These are phyloP conservation scores for Diaporthe batatas DNA, from an alignment of 2,329 filamentous ascomycete genomes.

Conservation along the genomic window DNA sequence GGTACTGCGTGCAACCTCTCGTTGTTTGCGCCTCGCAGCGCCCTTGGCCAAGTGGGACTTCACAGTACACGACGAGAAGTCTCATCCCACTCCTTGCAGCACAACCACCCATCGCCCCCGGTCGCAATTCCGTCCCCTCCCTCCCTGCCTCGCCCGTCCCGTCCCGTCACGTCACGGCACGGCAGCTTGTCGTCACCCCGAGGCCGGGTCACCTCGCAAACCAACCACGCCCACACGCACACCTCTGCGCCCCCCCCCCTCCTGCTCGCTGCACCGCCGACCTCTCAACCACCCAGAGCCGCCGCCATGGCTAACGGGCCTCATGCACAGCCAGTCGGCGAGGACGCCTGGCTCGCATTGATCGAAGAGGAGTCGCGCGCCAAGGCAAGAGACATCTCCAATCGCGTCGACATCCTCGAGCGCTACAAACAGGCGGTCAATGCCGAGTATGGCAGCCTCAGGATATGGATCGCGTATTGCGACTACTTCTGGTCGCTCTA, in stretches of 20 bases:
- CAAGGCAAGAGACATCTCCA: conserved; percentile 72
- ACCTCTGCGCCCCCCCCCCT: background rate
- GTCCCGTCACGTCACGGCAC: conserved; percentile 24
- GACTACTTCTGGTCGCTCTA: conserved; percentile 83
- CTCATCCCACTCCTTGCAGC: conserved; percentile 33
- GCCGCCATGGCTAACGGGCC: conserved; percentile 56
- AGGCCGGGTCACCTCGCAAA: conserved; percentile 8
- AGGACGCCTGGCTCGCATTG: conserved; percentile 83
- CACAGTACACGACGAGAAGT: conserved; percentile 35
- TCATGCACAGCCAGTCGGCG: conserved; percentile 70
- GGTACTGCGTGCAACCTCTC: conserved; percentile 19
- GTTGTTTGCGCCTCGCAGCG: conserved; percentile 31
- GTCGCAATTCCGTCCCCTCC: background rate
- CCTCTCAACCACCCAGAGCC: background rate
- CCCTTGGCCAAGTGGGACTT: conserved; percentile 30
- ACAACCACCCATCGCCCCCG: conserved; percentile 3
- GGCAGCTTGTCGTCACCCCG: background rate
- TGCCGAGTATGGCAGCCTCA: conserved; percentile 80
- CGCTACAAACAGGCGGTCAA: conserved; percentile 77
- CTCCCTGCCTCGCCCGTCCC: conserved; percentile 10
- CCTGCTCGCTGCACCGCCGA: conserved; percentile 16
- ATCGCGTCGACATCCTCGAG: conserved; percentile 78
- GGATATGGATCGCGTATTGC: conserved; percentile 82
- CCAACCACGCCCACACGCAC: conserved; percentile 1
- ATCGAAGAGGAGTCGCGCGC: conserved; percentile 76